Evolutionary conservation across 2,329 filamentous ascomycete species (phyloP).

Genomic region (Aspergillus sp.): DNA sequence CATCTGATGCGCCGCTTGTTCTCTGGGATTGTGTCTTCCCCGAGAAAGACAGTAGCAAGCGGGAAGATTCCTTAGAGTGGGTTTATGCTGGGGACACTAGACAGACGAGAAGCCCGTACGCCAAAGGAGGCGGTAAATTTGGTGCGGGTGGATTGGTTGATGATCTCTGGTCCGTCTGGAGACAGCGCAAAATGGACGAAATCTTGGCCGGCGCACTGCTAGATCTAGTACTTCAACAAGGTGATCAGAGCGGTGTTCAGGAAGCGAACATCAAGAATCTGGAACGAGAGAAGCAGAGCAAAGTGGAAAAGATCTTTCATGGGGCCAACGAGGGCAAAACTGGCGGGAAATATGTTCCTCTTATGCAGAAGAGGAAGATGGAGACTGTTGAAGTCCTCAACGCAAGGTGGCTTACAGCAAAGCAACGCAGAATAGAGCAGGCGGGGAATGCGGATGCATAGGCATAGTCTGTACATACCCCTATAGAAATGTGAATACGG

Average conservation of each 20-base stretch:
- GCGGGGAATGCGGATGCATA: slow-evolving; percentile 14
- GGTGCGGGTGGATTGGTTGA: slow-evolving; percentile 68
- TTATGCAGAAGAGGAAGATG: slow-evolving; percentile 57
- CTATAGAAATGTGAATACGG: slow-evolving; percentile 7
- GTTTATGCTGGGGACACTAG: slow-evolving; percentile 71
- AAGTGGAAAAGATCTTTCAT: slow-evolving; percentile 57
- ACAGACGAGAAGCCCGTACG: slow-evolving; percentile 35
- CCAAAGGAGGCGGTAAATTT: slow-evolving; percentile 59
- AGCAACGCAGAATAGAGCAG: slow-evolving; percentile 43
- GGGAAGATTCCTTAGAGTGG: slow-evolving; percentile 71
- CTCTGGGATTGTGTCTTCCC: slow-evolving; percentile 96
- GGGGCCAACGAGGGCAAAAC: slow-evolving; percentile 55
- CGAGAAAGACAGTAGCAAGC: slow-evolving; percentile 44
- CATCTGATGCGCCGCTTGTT: slow-evolving; percentile 83
- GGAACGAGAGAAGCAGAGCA: slow-evolving; percentile 26
- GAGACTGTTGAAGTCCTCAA: slow-evolving; percentile 64
- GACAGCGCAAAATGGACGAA: slow-evolving; percentile 85
- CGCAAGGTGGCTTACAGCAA: slow-evolving; percentile 55
- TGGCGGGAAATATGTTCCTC: slow-evolving; percentile 58
- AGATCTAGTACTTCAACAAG: slow-evolving; percentile 55
- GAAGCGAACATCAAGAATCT: slow-evolving; percentile 24
- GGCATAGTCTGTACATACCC: slow-evolving; percentile 13
- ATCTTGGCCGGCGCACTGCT: slow-evolving; percentile 74
- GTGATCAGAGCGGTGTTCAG: slow-evolving; percentile 32
- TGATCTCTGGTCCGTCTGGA: slow-evolving; percentile 79